A percentile compares a stretch with the other conserved stretches of the same genome.
Conservation (phyloP, 768 basidiomycete species). For the Mycena venus region DNA sequence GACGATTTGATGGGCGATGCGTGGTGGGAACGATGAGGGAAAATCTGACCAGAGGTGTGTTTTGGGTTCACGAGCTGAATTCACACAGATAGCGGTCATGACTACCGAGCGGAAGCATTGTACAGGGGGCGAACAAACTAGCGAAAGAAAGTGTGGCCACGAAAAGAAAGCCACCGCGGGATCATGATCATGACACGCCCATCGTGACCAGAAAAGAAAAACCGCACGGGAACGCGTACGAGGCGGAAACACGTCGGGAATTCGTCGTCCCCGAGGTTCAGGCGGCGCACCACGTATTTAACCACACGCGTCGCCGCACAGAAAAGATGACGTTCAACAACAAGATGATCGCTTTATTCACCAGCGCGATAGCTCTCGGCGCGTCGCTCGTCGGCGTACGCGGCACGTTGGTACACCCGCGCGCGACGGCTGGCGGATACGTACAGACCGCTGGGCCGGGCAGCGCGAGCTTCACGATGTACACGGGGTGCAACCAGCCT, state of each 20-base stretch:
- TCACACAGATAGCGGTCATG: not conserved
- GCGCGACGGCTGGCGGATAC: conserved; percentile 61
- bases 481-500: conserved; percentile 60
- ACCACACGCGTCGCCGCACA: not conserved
- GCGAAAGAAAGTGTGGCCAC: not conserved
- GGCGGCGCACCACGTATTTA: conserved; percentile 28
- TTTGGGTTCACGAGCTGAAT: not conserved
- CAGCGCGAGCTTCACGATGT: conserved; percentile 68
- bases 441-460: conserved; percentile 64
- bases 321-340: not conserved
- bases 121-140: not conserved
- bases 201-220: conserved; percentile 1
- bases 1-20: not conserved
- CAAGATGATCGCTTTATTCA: conserved; percentile 8
- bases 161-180: conserved; percentile 1
- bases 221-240: not conserved
- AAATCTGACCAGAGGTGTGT: not conserved
- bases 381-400: not conserved
- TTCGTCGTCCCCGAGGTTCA: conserved; percentile 31
- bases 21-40: not conserved
- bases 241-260: conserved; percentile 29
- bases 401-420: conserved; percentile 7
- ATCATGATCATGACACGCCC: conserved; percentile 1
- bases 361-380: conserved; percentile 4
- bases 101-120: not conserved